phyloP scores from a whole-genome alignment of 2,329 filamentous ascomycete species.

The Colletotrichum paranaense region DNA sequence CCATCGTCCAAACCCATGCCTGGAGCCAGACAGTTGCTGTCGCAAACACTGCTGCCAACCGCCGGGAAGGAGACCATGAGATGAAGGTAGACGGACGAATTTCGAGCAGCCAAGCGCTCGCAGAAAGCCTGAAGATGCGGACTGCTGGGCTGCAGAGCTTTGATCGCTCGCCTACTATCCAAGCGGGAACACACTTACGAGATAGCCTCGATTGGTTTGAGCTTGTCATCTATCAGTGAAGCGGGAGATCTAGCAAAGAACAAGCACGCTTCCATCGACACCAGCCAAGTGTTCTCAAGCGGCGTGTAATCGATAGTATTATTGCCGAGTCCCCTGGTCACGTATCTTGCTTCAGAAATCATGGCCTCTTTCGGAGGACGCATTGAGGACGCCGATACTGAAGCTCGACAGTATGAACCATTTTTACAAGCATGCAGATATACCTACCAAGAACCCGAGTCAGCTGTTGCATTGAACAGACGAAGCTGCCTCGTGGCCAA shows the following conservation, averaged over 20 bases:
- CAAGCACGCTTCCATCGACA: background rate
- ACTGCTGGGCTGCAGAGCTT: too few relatives aligned
- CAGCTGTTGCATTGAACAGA: constrained; percentile 25
- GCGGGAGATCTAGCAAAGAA: background rate
- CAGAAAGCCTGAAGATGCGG: too few relatives aligned
- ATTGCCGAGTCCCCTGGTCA: background rate
- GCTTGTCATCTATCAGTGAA: background rate
- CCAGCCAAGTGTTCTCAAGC: too few relatives aligned
- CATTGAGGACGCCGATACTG: too few relatives aligned
- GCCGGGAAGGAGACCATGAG: too few relatives aligned
- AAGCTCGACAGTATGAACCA: background rate
- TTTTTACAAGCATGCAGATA: background rate
- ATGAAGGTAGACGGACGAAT: too few relatives aligned
- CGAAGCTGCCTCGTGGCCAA: constrained; percentile 2
- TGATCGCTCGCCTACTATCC: too few relatives aligned
- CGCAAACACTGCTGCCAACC: too few relatives aligned
- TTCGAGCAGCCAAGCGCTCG: too few relatives aligned
- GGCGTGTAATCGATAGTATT: background rate
- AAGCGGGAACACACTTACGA: background rate
- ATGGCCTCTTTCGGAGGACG: background rate
- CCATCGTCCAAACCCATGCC: too few relatives aligned
- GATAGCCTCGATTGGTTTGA: background rate
- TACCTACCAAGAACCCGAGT: constrained; percentile 11
- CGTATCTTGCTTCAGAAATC: background rate
- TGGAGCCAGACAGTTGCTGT: too few relatives aligned